Evolutionary conservation across 2,329 filamentous ascomycete species (phyloP).

Genomic region (Arthrinium phaeospermum): DNA sequence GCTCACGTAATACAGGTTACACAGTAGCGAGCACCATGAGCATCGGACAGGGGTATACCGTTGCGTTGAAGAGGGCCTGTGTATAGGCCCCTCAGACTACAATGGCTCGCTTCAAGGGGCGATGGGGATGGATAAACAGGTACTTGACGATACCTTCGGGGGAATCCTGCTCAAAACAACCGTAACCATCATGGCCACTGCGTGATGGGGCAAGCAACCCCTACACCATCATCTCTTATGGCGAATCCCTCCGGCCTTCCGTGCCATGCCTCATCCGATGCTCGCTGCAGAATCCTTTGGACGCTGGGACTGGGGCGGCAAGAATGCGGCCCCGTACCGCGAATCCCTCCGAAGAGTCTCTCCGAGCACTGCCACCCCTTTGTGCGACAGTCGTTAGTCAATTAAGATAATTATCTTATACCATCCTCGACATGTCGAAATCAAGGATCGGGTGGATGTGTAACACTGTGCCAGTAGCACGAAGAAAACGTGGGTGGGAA

Average conservation of each 20-base stretch:
- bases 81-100: not conserved
- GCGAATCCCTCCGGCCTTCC: not conserved
- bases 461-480: not conserved
- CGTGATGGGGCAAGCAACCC: not conserved
- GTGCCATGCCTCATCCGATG: not conserved
- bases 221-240: not conserved
- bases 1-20: not conserved
- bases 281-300: not conserved
- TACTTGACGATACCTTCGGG: conserved; percentile 2
- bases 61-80: not conserved
- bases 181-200: not conserved
- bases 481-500: not conserved
- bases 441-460: not conserved
- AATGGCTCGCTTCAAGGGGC: not conserved
- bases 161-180: not conserved
- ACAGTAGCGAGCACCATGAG: not conserved
- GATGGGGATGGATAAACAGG: not conserved
- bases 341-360: not conserved
- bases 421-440: not conserved
- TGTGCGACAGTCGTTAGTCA: not conserved
- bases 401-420: not conserved
- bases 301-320: not conserved
- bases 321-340: not conserved
- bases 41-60: not conserved
- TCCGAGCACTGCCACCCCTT: conserved; percentile 9